Evolutionary conservation across 73 alveolate genomes (phyloP).

Genomic region (Stentor coeruleus): DNA sequence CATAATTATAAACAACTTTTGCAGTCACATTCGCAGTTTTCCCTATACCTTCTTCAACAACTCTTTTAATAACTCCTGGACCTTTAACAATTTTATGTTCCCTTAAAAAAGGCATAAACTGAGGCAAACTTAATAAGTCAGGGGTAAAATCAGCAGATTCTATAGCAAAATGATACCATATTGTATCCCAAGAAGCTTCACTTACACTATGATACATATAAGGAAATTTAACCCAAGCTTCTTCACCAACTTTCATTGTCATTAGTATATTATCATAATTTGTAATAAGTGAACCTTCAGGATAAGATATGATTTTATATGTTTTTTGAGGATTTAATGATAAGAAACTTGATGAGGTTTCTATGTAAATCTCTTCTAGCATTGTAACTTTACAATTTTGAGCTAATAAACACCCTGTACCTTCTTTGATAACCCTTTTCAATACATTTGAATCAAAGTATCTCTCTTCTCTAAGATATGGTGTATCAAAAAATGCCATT

Average conservation of each 20-base stretch:
- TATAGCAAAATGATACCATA: background rate
- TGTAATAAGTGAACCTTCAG: background rate
- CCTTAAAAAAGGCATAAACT: background rate
- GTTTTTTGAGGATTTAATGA: background rate
- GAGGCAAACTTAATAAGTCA: conserved; percentile 13
- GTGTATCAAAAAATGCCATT: no score
- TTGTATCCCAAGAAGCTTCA: background rate
- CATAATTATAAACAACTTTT: background rate
- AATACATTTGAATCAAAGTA: background rate
- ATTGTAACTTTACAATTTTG: background rate
- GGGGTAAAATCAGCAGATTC: background rate
- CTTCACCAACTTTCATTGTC: background rate
- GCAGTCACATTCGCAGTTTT: background rate
- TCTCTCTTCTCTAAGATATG: no score
- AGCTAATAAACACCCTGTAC: background rate
- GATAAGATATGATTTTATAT: background rate
- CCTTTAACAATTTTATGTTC: background rate
- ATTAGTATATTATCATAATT: background rate
- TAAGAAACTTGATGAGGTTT: background rate
- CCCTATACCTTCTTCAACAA: background rate
- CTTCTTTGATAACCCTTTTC: background rate
- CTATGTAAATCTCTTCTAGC: background rate
- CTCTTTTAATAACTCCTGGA: background rate
- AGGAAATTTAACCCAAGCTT: conserved; percentile 2
- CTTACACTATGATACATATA: background rate